phyloP scores from a whole-genome alignment of 208 protist species.

The Leishmania lainsoni region DNA sequence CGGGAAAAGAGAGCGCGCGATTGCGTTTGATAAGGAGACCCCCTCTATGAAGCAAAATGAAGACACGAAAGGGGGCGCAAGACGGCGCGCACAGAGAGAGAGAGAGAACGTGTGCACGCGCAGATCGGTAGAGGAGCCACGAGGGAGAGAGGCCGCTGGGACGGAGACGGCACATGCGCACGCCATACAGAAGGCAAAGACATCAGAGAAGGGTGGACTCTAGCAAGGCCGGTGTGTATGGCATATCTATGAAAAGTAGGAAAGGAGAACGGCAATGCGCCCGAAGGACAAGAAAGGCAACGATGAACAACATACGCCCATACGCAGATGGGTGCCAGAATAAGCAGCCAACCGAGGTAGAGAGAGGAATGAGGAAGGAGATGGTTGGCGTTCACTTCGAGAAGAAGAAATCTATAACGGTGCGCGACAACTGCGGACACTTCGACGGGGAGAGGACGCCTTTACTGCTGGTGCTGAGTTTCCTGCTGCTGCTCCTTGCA shows the following conservation, averaged over 20 bases:
- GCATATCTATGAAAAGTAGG: background rate
- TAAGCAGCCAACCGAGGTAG: background rate
- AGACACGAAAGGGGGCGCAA: background rate
- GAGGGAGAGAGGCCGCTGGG: background rate
- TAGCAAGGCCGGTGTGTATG: background rate
- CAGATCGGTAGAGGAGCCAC: background rate
- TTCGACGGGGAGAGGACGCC: too few species aligned
- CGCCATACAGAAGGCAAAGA: background rate
- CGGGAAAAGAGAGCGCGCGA: background rate
- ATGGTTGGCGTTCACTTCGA: background rate
- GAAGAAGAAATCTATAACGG: too few species aligned
- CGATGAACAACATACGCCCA: background rate
- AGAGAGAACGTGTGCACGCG: background rate
- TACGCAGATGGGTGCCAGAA: background rate
- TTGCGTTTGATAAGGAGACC: background rate
- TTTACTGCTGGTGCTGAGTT: background rate
- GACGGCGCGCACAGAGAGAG: background rate
- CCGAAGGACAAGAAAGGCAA: background rate
- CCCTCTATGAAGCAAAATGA: background rate
- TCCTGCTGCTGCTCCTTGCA: background rate
- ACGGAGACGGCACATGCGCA: background rate
- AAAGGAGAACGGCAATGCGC: background rate
- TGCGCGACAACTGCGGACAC: background rate
- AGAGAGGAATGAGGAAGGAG: background rate
- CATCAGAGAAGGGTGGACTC: background rate